phyloP scores from a whole-genome alignment of 1,284 basidiomycete species.

The Boletus chippewaensis region DNA sequence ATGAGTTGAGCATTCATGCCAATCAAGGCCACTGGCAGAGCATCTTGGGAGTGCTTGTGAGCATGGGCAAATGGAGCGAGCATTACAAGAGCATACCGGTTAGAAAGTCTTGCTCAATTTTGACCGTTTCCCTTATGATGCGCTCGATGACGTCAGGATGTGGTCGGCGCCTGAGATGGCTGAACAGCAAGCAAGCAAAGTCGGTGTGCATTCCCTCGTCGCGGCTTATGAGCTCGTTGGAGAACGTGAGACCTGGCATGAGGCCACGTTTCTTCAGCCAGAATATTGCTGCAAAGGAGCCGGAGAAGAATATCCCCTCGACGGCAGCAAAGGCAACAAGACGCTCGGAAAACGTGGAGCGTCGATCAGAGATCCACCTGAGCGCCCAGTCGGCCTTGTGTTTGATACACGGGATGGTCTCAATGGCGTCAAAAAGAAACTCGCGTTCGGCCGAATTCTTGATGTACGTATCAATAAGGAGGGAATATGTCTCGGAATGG shows the following conservation, averaged over 20 bases:
- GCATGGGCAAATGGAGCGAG: neutral
- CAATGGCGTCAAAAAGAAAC: slow-evolving; percentile 89
- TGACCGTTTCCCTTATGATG: slow-evolving; percentile 81
- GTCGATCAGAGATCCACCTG: slow-evolving; percentile 82
- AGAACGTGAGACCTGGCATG: slow-evolving; percentile 96
- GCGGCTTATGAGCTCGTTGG: slow-evolving; percentile 94
- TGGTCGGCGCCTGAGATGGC: slow-evolving; percentile 71
- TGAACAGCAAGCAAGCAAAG: slow-evolving; percentile 92
- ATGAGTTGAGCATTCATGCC: slow-evolving; percentile 83
- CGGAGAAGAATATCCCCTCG: slow-evolving; percentile 98
- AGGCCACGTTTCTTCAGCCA: slow-evolving; percentile 98
- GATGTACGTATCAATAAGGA: slow-evolving; percentile 97
- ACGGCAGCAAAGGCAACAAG: slow-evolving; percentile 95
- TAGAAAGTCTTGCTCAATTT: slow-evolving; percentile 79
- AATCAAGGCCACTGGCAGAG: slow-evolving; percentile 66
- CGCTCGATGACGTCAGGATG: slow-evolving; percentile 68
- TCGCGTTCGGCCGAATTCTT: slow-evolving; percentile 80
- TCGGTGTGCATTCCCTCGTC: slow-evolving; percentile 99
- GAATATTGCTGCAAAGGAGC: slow-evolving; percentile 91
- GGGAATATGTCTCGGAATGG: slow-evolving; percentile 95
- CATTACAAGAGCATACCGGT: slow-evolving; percentile 42
- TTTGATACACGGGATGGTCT: slow-evolving; percentile 88
- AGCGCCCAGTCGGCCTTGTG: slow-evolving; percentile 93
- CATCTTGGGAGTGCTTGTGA: slow-evolving; percentile 39
- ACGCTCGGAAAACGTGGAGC: slow-evolving; percentile 84